phyloP scores from a whole-genome alignment of 179 eudicot genomes.

The Gypsophila paniculata region DNA sequence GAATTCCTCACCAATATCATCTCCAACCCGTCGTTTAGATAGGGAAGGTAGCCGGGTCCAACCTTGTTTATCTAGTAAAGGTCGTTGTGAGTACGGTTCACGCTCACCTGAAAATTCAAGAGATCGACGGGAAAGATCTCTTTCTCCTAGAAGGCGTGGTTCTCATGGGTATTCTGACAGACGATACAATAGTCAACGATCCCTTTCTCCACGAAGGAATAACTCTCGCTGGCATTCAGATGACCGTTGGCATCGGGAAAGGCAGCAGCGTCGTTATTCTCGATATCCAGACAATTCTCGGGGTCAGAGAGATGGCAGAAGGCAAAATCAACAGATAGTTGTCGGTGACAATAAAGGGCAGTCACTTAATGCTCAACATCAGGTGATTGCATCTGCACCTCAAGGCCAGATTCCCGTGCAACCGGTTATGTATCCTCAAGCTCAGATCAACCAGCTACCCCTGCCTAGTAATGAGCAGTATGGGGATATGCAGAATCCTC shows the following conservation, averaged over 20 bases:
- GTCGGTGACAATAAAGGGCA: constrained; percentile 28
- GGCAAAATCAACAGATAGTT: constrained; percentile 25
- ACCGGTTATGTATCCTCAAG: constrained; percentile 33
- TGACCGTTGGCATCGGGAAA: constrained; percentile 30
- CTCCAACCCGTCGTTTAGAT: constrained; percentile 22
- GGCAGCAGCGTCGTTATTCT: constrained; percentile 30
- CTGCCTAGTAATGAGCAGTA: constrained; percentile 36
- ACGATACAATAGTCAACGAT: constrained; percentile 27
- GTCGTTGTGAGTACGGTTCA: constrained; percentile 23
- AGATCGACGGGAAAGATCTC: constrained; percentile 32
- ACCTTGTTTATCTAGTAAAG: constrained; percentile 25
- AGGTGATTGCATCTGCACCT: constrained; percentile 25
- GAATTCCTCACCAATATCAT: constrained; percentile 22
- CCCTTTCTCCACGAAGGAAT: constrained; percentile 34
- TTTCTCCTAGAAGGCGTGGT: constrained; percentile 32
- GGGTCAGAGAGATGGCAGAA: constrained; percentile 29
- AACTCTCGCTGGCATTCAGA: constrained; percentile 30
- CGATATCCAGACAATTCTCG: constrained; percentile 29
- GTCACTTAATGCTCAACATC: constrained; percentile 31
- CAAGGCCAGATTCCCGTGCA: constrained; percentile 24
- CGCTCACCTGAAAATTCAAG: constrained; percentile 26
- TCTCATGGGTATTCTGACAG: constrained; percentile 25
- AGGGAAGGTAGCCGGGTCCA: constrained; percentile 22
- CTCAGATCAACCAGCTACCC: constrained; percentile 36
- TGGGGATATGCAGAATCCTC: constrained; percentile 35